Evolutionary conservation across 768 basidiomycete genomes (phyloP), one percentile per base, ranked within the genome.

Genomic region (Lactarius quietus): DNA sequence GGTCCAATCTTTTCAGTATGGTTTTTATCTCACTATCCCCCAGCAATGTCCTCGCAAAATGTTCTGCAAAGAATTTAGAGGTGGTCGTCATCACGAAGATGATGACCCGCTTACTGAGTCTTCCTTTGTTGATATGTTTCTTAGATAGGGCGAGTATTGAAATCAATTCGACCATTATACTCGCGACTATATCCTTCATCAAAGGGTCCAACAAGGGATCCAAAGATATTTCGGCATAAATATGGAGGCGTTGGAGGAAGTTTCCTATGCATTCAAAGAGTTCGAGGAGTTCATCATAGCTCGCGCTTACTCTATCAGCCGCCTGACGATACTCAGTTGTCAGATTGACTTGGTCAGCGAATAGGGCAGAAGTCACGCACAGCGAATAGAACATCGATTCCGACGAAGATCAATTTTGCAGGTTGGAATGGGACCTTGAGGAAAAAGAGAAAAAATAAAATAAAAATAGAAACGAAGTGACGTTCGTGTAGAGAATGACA

Each of bases 61-160:
- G 43, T 31, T 59, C 58, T 61, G 35, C 14, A 12, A 28, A 1
- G 20, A 29, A 39, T 17, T 36, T 23, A 15, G 45, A 12, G n/a
- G n/a, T 48, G 62, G 82, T 14, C 18, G 23, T 14, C 7, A 48
- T 9, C 36, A 6, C 10, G 36, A 36, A 48, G 3, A 17, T 6
- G 14, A 33, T 33, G 33, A 33, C 8, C 33, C 43, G 26, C 48
- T 59, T 17, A 59, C 58, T 59, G 43, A 59, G 31, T 33, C 58
- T 29, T 6, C 58, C 58, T 7, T 48, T 43, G 3, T 59, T 59
- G n/a, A 59, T 14, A 12, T 26, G 23, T 26, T 51, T 26, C 48
- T 51, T 51, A 14, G 48, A 23, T 23, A 26, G 48, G 6, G 23
- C 48, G 14, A 51, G 48, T 23, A 51, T 51, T 12, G 48, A 51